These are phyloP conservation scores for Cryptococcus sp. DNA, from an alignment of 1,284 basidiomycete species.

Conservation along the genomic window DNA sequence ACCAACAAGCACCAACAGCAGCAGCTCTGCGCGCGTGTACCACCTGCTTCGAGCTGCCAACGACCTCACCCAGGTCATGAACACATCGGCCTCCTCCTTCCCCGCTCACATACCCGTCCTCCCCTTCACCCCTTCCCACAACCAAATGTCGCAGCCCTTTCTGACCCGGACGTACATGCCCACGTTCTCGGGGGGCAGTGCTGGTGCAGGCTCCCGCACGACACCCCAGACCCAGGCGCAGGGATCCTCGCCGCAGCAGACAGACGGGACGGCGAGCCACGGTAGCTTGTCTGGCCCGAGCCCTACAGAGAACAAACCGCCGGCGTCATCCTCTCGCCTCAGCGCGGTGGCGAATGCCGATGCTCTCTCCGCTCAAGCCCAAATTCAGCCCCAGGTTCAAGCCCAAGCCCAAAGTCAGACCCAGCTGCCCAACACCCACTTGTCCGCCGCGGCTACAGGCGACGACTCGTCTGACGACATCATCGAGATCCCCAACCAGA, in stretches of 20 bases:
- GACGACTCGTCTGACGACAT: slow-evolving; percentile 18
- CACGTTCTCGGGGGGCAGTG: neutral
- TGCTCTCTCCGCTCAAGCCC: neutral
- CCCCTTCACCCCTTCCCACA: neutral
- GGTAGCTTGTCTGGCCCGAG: slow-evolving; percentile 1
- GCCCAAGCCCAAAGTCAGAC: slow-evolving; percentile 1
- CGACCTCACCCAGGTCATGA: slow-evolving; percentile 13
- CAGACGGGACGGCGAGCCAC: neutral
- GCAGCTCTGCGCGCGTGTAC: slow-evolving; percentile 22
- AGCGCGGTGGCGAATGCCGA: slow-evolving; percentile 1
- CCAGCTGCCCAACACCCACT: neutral
- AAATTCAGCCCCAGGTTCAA: slow-evolving; percentile 1
- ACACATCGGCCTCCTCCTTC: neutral
- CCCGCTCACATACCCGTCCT: neutral
- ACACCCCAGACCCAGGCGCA: neutral
- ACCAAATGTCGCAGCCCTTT: neutral
- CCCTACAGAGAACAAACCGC: neutral
- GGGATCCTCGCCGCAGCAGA: neutral
- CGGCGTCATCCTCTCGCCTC: slow-evolving; percentile 1
- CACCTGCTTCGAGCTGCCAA: slow-evolving; percentile 27
- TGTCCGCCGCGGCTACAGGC: too few species aligned
- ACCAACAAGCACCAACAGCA: slow-evolving; percentile 13
- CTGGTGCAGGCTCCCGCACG: neutral
- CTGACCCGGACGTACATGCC: neutral
- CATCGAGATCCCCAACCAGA: slow-evolving; percentile 18